Percentiles rank a stretch among this genome's conserved stretches.
phyloP scores from a whole-genome alignment of 345 rosid species.

The Linum lewisii region DNA sequence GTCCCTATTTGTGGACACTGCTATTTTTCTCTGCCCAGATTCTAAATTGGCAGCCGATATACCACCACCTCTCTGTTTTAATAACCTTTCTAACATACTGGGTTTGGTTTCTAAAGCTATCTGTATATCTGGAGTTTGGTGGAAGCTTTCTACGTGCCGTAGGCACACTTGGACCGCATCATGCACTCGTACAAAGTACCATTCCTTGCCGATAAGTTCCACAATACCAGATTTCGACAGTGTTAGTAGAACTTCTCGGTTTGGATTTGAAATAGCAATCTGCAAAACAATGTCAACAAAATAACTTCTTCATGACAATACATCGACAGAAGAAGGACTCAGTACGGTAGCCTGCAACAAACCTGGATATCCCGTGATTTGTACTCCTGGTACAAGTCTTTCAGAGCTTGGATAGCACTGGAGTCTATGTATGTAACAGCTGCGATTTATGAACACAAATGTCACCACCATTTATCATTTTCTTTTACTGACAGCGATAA shows the following conservation, averaged over 20 bases:
- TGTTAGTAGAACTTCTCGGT: constrained; percentile 66
- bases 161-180: constrained; percentile 98
- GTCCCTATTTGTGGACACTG: constrained; percentile 14
- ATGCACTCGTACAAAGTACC: constrained; percentile 89
- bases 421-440: constrained; percentile 87
- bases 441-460: constrained; percentile 17
- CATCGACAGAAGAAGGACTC: neutral
- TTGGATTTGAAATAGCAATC: constrained; percentile 88
- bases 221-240: constrained; percentile 67
- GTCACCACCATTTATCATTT: neutral
- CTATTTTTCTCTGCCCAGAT: constrained; percentile 29
- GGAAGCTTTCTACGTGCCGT: constrained; percentile 52
- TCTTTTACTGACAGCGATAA: neutral
- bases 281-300: constrained; percentile 17
- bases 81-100: constrained; percentile 38
- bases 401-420: constrained; percentile 88
- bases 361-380: constrained; percentile 82
- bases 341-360: neutral
- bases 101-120: constrained; percentile 26
- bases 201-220: constrained; percentile 78
- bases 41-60: constrained; percentile 34
- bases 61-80: constrained; percentile 34
- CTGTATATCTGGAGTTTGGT: constrained; percentile 24
- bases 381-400: constrained; percentile 84
- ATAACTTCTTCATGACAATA: neutral